phyloP scores from a whole-genome alignment of 805 yeast genomes.

The Trichomonascus vanleenenianus region DNA sequence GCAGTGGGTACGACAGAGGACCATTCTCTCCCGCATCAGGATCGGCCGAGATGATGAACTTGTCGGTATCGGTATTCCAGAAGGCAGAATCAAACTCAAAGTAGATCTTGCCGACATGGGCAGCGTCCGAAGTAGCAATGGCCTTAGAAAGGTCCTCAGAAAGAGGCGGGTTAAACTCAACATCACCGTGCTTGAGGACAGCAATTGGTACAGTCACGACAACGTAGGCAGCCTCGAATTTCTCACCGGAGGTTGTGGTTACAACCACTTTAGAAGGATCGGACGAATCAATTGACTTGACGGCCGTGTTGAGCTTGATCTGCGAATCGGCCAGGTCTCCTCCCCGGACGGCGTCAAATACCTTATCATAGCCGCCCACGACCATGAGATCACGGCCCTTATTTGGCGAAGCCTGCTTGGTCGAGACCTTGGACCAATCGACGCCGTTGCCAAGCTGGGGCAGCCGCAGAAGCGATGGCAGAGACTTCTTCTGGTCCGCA shows the following conservation, averaged over 20 bases:
- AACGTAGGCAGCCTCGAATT: constrained; percentile 11
- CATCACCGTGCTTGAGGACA: constrained; percentile 14
- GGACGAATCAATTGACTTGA: neutral
- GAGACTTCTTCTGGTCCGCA: constrained; percentile 25
- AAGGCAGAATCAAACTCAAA: constrained; percentile 56
- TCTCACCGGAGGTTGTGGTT: constrained; percentile 4
- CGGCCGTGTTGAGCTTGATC: constrained; percentile 4
- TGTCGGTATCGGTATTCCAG: constrained; percentile 51
- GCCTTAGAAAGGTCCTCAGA: neutral
- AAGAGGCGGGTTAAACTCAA: constrained; percentile 7
- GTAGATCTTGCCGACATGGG: constrained; percentile 55
- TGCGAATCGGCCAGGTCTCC: constrained; percentile 1
- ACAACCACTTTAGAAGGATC: neutral
- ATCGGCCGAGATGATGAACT: constrained; percentile 41
- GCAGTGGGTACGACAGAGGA: constrained; percentile 38
- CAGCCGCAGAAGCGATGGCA: constrained; percentile 2
- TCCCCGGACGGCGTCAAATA: constrained; percentile 2
- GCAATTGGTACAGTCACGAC: constrained; percentile 23
- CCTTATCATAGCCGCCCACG: constrained; percentile 8
- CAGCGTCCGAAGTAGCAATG: neutral
- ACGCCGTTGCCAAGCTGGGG: constrained; percentile 6
- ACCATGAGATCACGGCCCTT: constrained; percentile 7
- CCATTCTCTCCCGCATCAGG: constrained; percentile 32
- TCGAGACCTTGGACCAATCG: constrained; percentile 5
- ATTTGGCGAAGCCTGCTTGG: neutral